Evolutionary conservation across 1,139 yeast species (phyloP).

Genomic region (Candida tunisiensis): DNA sequence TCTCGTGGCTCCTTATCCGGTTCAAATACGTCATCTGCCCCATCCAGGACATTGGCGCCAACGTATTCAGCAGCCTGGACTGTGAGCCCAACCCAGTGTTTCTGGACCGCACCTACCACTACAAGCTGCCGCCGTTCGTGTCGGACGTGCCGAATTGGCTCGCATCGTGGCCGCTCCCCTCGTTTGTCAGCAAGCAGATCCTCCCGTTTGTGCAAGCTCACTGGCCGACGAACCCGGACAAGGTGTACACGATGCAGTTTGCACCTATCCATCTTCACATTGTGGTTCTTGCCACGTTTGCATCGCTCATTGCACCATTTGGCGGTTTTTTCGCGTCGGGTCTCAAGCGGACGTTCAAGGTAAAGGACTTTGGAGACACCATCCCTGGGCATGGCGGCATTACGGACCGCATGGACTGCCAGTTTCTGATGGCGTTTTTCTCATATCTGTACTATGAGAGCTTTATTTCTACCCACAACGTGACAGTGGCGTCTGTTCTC

Average conservation of each 20-base stretch:
- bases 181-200: conserved; percentile 1
- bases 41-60: conserved; percentile 43
- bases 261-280: conserved; percentile 89
- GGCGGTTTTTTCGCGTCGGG: conserved; percentile 99
- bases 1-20: conserved; percentile 47
- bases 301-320: conserved; percentile 94
- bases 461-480: conserved; percentile 41
- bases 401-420: conserved; percentile 96
- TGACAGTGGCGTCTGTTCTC: conserved; percentile 38
- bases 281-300: conserved; percentile 76
- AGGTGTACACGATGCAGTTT: too few species aligned
- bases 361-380: conserved; percentile 83
- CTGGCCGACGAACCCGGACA: too few species aligned
- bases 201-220: conserved; percentile 1
- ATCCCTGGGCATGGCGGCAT: conserved; percentile 98
- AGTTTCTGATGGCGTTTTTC: conserved; percentile 93
- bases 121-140: conserved; percentile 55
- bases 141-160: conserved; percentile 15
- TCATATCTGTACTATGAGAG: conserved; percentile 86
- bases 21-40: conserved; percentile 81
- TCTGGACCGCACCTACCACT: conserved; percentile 42
- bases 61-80: conserved; percentile 40
- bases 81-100: conserved; percentile 87
- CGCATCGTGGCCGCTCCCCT: too few species aligned
- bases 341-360: conserved; percentile 89